A percentile compares a stretch with the other conserved stretches of the same genome.
Evolutionary conservation across 2,329 filamentous ascomycete species (phyloP).

Genomic region (Fusarium dlaminii): DNA sequence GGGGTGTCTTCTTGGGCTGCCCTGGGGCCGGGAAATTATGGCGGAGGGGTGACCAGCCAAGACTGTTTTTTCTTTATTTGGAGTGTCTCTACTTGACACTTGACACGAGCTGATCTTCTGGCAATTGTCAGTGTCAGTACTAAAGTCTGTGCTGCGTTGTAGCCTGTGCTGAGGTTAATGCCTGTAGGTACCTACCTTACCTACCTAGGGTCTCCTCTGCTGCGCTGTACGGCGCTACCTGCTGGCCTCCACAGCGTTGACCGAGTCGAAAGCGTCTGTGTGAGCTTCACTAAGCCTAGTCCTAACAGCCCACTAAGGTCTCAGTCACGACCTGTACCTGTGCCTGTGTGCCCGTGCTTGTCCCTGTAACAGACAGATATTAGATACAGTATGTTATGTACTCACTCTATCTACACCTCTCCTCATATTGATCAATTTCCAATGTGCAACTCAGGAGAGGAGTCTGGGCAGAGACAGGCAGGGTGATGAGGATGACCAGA

Average conservation of each 20-base stretch:
- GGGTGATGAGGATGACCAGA: constrained; percentile 21
- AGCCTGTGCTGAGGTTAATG: background rate
- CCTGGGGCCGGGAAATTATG: constrained; percentile 43
- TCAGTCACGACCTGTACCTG: constrained; percentile 19
- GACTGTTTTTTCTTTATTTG: constrained; percentile 39
- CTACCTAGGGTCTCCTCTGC: background rate
- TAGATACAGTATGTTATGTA: background rate
- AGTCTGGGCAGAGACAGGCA: constrained; percentile 20
- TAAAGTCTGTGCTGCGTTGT: background rate
- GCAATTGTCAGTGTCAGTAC: constrained; percentile 9
- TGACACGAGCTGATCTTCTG: constrained; percentile 31
- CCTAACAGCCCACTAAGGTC: constrained; percentile 21
- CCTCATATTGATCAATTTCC: constrained; percentile 25
- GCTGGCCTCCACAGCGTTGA: background rate
- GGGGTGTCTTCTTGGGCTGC: constrained; percentile 29
- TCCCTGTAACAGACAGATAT: constrained; percentile 27
- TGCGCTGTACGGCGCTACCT: background rate
- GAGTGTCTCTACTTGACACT: constrained; percentile 24
- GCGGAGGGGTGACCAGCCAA: constrained; percentile 38
- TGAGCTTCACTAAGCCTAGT: constrained; percentile 29
- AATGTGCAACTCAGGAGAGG: constrained; percentile 33
- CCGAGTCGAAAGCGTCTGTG: constrained; percentile 25
- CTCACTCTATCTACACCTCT: constrained; percentile 20
- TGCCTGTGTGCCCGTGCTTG: constrained; percentile 24
- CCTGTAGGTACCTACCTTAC: background rate